These are phyloP conservation scores for Inonotus hispidus DNA, from an alignment of 1,284 basidiomycete species.

Conservation along the genomic window DNA sequence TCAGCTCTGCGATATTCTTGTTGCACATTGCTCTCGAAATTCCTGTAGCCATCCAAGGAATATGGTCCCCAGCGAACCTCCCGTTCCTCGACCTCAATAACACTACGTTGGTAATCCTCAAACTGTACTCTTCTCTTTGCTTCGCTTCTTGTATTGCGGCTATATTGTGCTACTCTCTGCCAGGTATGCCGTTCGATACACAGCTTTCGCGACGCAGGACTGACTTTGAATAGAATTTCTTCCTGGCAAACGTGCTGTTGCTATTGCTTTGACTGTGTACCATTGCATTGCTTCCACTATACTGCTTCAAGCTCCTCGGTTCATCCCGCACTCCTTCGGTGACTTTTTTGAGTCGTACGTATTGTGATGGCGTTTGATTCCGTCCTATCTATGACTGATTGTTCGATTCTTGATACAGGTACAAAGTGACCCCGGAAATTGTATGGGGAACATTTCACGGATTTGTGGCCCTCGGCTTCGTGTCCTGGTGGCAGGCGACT, in stretches of 20 bases:
- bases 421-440: conserved; percentile 57
- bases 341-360: conserved; percentile 53
- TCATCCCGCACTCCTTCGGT: conserved; percentile 72
- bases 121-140: conserved; percentile 63
- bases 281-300: conserved; percentile 71
- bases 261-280: conserved; percentile 70
- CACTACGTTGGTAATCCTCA: conserved; percentile 68
- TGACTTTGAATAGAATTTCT: conserved; percentile 53
- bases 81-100: conserved; percentile 78
- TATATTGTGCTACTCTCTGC: conserved; percentile 58
- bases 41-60: conserved; percentile 68
- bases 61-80: conserved; percentile 55
- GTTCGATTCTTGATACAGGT: conserved; percentile 31
- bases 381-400: conserved; percentile 1
- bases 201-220: not conserved
- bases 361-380: not conserved
- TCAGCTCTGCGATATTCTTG: conserved; percentile 63
- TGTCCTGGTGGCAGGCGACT: conserved; percentile 72
- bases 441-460: conserved; percentile 68
- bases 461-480: conserved; percentile 58
- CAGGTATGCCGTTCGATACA: conserved; percentile 40
- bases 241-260: conserved; percentile 78
- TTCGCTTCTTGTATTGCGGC: conserved; percentile 53
- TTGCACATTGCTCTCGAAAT: conserved; percentile 74
- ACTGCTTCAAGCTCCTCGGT: conserved; percentile 69